These are phyloP conservation scores for Circinella minor DNA, from an alignment of 371 early-diverging fungal species.

Conservation along the genomic window DNA sequence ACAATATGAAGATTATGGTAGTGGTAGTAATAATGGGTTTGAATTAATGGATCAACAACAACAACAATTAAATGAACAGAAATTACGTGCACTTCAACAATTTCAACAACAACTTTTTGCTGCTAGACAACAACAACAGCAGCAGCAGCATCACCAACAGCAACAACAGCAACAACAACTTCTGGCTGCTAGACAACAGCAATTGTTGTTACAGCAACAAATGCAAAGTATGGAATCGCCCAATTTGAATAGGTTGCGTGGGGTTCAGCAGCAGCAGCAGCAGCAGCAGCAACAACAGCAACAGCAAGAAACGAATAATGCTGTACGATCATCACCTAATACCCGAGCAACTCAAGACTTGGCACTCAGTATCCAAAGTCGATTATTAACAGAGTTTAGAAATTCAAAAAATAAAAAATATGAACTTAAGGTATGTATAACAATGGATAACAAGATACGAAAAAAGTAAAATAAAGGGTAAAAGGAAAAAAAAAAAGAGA, in stretches of 20 bases:
- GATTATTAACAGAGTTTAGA: constrained; percentile 92
- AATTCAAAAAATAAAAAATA: constrained; percentile 93
- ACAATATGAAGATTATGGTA: neutral
- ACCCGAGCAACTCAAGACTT: constrained; percentile 34
- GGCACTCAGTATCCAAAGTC: constrained; percentile 71
- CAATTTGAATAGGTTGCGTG: constrained; percentile 35
- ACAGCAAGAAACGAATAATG: no score
- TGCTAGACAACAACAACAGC: constrained; percentile 51
- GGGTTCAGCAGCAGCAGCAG: constrained; percentile 18
- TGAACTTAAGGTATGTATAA: constrained; percentile 72
- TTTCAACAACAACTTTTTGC: constrained; percentile 52
- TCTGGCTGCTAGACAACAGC: constrained; percentile 48
- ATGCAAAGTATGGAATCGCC: constrained; percentile 33
- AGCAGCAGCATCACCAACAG: constrained; percentile 50
- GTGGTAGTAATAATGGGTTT: neutral
- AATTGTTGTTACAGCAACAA: constrained; percentile 60
- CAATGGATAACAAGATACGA: no score
- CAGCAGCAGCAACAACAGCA: neutral
- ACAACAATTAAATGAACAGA: constrained; percentile 41
- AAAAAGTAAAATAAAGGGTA: no score
- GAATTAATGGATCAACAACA: neutral
- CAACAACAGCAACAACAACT: constrained; percentile 62
- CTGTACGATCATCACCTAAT: constrained; percentile 4
- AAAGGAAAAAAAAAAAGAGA: no score
- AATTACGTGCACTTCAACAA: constrained; percentile 54